Base-by-base conservation (phyloP, 2,329 filamentous ascomycete species). In the Trichoderma lentiforme region DNA sequence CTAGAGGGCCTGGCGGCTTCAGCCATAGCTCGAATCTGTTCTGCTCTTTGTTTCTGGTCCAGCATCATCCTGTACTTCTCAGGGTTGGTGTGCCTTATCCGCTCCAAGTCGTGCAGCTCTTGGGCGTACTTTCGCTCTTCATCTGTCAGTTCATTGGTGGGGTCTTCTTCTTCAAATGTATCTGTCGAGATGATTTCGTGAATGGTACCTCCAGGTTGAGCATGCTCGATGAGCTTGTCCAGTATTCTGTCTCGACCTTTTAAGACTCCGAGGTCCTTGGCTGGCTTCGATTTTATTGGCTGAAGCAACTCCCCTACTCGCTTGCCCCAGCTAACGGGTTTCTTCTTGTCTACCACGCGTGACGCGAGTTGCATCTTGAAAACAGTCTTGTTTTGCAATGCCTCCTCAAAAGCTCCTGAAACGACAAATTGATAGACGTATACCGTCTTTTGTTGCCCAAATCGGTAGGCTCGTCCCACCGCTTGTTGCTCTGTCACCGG, bases 401-500 rank as follows among this genome's bases (percentile, higher is more conserved):
- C 86, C 53, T 91, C 88, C 79, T 98, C 94, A 75, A 92, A 94
- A 0, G 94, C 96, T 2, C 94, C 94, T 2, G 90, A 93, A 12
- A 90, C 84, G 30, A 94, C 84, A 73, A 98, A 90, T 21, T 92
- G 91, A 81, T 98, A 98, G 1, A 98, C 94, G 78, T 88, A 95
- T 1, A 97, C 94, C 0, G 88, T 86, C 76, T 95, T 96, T 47
- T 82, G 84, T 80, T 98, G 95, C 0, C 94, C 94, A 39, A 98
- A 88, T 1, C 95, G 92, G 80, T 96, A 97, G 0, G 93, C 92
- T 68, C 95, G 88, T 2, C 94, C 95, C 65, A 97, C 89, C 1
- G 95, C 95, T 81, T 98, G 95, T 76, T 94, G 91, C 80, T 97
- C 95, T 78, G 91, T 86, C 6, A 90, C 87, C 0, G 95, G 95